Evolutionary conservation across 164 flowering plant genomes (phyloP).

Genomic region (Saururus chinensis): DNA sequence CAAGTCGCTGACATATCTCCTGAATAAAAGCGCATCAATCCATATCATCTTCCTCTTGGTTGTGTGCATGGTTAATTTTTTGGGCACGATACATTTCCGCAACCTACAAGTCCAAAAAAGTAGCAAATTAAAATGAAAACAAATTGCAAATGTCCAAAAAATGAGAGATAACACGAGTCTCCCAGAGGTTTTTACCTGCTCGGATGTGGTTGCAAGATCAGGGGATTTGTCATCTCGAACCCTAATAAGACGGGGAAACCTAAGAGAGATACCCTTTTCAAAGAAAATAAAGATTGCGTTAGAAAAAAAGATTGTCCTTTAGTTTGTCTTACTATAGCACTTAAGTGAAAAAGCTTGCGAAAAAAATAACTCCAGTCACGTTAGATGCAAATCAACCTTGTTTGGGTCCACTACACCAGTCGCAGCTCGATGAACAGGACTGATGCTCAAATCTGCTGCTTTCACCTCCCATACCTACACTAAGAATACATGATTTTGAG

Average conservation of each 20-base stretch:
- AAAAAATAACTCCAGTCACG: not conserved
- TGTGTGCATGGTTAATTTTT: constrained; percentile 41
- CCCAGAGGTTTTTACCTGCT: constrained; percentile 44
- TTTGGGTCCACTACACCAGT: constrained; percentile 62
- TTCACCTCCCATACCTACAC: constrained; percentile 96
- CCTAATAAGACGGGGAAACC: constrained; percentile 83
- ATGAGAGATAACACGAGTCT: not conserved
- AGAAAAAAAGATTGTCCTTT: not conserved
- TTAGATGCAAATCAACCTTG: constrained; percentile 37
- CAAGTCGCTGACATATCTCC: no score
- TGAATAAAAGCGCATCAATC: constrained; percentile 22
- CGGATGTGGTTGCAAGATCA: constrained; percentile 82
- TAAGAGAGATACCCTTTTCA: constrained; percentile 79
- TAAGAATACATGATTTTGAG: not conserved
- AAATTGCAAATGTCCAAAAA: not conserved
- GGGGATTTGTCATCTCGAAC: constrained; percentile 83
- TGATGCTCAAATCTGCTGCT: constrained; percentile 95
- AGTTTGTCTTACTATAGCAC: not conserved
- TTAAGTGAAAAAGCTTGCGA: not conserved
- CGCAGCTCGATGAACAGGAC: constrained; percentile 89
- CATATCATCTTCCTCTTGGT: constrained; percentile 50
- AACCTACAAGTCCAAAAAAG: constrained; percentile 30
- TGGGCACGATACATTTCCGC: constrained; percentile 83
- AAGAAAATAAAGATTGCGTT: not conserved
- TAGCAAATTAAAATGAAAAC: not conserved